Conservation (phyloP, 352 stramenopile genomes). For the Globisporangium yorkense region DNA sequence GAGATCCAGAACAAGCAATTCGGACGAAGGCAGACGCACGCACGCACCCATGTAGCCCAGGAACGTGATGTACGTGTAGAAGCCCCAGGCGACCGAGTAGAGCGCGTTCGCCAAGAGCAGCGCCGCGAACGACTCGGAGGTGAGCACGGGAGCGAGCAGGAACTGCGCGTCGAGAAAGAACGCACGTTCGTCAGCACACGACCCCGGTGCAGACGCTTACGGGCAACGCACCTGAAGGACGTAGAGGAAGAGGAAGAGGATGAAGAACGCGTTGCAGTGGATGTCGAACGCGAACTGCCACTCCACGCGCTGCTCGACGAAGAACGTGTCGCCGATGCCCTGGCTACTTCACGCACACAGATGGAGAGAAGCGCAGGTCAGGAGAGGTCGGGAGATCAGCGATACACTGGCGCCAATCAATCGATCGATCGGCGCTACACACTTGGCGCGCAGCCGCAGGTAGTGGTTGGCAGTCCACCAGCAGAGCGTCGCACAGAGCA, state of each 20-base stretch:
- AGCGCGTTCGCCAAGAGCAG: conserved; percentile 92
- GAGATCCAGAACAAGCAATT: conserved; percentile 2
- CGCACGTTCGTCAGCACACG: neutral
- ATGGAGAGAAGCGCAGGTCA: neutral
- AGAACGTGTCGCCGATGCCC: conserved; percentile 69
- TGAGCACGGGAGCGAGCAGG: conserved; percentile 92
- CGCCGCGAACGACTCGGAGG: conserved; percentile 85
- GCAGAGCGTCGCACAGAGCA: conserved; percentile 61
- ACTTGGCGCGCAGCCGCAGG: conserved; percentile 58
- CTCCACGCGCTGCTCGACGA: conserved; percentile 97
- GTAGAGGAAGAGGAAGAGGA: conserved; percentile 95
- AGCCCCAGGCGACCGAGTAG: conserved; percentile 90
- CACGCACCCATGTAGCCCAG: conserved; percentile 93
- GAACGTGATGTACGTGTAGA: conserved; percentile 99
- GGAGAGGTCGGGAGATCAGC: neutral
- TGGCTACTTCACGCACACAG: conserved; percentile 25
- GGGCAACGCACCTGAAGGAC: conserved; percentile 66
- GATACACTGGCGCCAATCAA: conserved; percentile 1
- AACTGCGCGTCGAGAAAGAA: conserved; percentile 76
- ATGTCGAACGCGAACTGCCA: conserved; percentile 99
- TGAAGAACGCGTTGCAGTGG: conserved; percentile 99
- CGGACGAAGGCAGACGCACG: conserved; percentile 21
- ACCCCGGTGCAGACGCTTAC: neutral
- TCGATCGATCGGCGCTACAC: conserved; percentile 1
- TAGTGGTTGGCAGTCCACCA: conserved; percentile 78